phyloP scores from a whole-genome alignment of 2,329 filamentous ascomycete genomes.

The Cladosporium sp. region DNA sequence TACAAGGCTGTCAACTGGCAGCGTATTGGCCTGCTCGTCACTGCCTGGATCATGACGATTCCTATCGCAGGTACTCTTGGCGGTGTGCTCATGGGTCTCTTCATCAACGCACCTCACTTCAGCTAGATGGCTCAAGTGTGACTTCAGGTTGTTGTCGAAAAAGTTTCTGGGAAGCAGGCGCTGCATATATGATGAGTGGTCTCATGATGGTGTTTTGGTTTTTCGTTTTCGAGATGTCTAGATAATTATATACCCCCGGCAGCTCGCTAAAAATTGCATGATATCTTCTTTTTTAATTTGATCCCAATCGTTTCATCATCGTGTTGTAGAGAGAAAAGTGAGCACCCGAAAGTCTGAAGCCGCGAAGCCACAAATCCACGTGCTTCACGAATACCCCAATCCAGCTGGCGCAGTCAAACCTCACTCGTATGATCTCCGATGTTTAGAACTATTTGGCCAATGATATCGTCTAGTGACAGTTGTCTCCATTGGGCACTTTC shows the following conservation, averaged over 20 bases:
- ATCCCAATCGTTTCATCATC: neutral
- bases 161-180: neutral
- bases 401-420: too few species aligned
- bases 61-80: conserved; percentile 58
- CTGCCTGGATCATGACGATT: conserved; percentile 62
- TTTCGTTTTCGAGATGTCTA: neutral
- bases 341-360: too few species aligned
- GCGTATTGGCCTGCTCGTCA: conserved; percentile 61
- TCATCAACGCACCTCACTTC: conserved; percentile 60
- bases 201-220: neutral
- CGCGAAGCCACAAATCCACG: too few species aligned
- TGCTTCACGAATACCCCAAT: too few species aligned
- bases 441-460: neutral
- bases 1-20: conserved; percentile 63
- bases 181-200: neutral
- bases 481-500: neutral
- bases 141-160: neutral
- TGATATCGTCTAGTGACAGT: neutral
- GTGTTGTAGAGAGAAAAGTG: too few species aligned
- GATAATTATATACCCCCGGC: conserved; percentile 4
- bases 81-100: conserved; percentile 62
- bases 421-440: too few species aligned
- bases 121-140: neutral
- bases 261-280: neutral
- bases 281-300: neutral